Percentiles rank a stretch among this genome's conserved stretches.
These are phyloP conservation scores for Coemansia umbellata DNA, from an alignment of 192 early-diverging fungal species.

Conservation along the genomic window DNA sequence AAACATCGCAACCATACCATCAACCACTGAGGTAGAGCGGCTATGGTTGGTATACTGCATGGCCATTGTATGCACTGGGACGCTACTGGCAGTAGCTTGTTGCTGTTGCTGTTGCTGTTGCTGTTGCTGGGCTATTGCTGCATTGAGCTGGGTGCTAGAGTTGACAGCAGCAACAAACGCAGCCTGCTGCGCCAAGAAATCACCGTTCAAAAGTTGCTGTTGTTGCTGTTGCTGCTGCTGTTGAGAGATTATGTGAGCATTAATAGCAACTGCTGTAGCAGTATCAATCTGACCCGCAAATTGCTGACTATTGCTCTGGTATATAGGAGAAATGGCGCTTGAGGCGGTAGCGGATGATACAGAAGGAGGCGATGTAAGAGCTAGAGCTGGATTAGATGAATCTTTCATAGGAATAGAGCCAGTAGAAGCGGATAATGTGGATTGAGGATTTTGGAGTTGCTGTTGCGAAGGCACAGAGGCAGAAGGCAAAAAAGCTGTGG, in stretches of 20 bases:
- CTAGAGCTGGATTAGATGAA: not conserved
- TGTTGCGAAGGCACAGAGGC: not conserved
- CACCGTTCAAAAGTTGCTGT: not conserved
- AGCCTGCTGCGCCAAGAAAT: slow-evolving; percentile 8
- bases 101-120: not conserved
- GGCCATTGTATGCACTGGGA: slow-evolving; percentile 2
- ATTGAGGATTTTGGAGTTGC: not conserved
- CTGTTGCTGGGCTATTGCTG: not conserved
- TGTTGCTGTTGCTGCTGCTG: slow-evolving; percentile 3
- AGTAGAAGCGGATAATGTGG: not conserved
- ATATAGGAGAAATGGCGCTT: not conserved
- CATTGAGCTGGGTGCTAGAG: slow-evolving; percentile 4
- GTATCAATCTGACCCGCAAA: not conserved
- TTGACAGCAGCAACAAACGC: slow-evolving; percentile 6
- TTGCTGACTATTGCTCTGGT: not conserved
- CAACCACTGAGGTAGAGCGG: slow-evolving; percentile 26
- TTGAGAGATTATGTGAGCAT: not conserved
- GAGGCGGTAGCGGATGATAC: not conserved
- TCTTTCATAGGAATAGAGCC: slow-evolving; percentile 2
- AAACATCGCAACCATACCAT: slow-evolving; percentile 29
- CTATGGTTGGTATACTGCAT: slow-evolving; percentile 19
- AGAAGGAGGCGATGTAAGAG: not conserved
- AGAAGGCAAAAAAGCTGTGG: not conserved
- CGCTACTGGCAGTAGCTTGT: not conserved
- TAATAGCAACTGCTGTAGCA: not conserved